Percentiles rank a stretch among this genome's conserved stretches.
These are phyloP conservation scores for Psilocybe mexicana DNA, from an alignment of 1,284 basidiomycete species.

Conservation along the genomic window DNA sequence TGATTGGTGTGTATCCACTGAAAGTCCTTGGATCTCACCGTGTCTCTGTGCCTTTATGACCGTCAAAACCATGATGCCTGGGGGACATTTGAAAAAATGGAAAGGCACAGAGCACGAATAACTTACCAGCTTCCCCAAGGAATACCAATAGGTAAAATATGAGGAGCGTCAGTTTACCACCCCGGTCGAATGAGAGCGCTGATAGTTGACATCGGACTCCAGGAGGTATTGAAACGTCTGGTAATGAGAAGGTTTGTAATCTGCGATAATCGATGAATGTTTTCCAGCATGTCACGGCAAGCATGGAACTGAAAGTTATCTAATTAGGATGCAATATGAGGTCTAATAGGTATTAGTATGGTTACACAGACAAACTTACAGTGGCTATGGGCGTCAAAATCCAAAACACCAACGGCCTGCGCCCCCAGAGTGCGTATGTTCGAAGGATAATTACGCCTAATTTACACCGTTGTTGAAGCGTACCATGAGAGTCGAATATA, in stretches of 20 bases:
- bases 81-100: background rate
- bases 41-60: conserved; percentile 7
- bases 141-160: background rate
- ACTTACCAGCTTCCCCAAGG: background rate
- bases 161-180: background rate
- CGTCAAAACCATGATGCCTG: conserved; percentile 3
- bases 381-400: background rate
- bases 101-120: too few species aligned
- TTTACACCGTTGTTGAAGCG: background rate
- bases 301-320: background rate
- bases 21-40: background rate
- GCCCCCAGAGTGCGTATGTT: conserved; percentile 4
- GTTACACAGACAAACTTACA: background rate
- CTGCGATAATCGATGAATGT: background rate
- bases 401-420: conserved; percentile 1
- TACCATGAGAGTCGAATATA: too few species aligned
- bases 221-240: background rate
- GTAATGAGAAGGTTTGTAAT: background rate
- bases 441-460: conserved; percentile 1
- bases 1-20: too few species aligned
- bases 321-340: background rate
- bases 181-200: background rate
- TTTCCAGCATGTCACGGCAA: background rate
- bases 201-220: background rate
- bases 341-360: background rate